Conservation (phyloP, 2,329 filamentous ascomycete species). For the Xylogone sp. region DNA sequence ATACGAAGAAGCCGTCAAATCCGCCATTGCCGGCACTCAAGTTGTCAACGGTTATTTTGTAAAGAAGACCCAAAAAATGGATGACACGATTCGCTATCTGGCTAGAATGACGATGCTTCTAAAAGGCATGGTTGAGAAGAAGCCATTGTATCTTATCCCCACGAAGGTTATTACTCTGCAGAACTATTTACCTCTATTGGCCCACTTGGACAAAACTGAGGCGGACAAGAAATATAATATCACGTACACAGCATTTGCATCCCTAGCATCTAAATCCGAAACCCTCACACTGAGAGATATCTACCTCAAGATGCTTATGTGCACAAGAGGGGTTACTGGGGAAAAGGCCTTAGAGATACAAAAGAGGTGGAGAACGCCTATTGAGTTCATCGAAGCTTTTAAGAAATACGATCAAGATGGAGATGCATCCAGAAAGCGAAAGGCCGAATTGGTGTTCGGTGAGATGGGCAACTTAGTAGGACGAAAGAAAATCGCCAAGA, state of each 20-base stretch:
- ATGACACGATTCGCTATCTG: conserved; percentile 75
- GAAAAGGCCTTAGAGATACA: conserved; percentile 80
- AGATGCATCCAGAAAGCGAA: conserved; percentile 46
- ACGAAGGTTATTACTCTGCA: conserved; percentile 57
- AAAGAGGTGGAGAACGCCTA: conserved; percentile 71
- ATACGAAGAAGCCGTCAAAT: conserved; percentile 65
- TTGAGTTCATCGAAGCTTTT: conserved; percentile 67
- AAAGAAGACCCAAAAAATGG: conserved; percentile 70
- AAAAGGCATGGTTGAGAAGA: conserved; percentile 58
- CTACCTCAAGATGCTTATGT: conserved; percentile 85
- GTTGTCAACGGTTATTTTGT: conserved; percentile 77
- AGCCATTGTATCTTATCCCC: conserved; percentile 60
- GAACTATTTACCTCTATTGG: conserved; percentile 63
- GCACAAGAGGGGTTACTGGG: conserved; percentile 67
- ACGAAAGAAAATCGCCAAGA: conserved; percentile 63
- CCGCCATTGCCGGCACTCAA: conserved; percentile 72
- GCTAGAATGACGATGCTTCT: conserved; percentile 67
- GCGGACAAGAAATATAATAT: conserved; percentile 53
- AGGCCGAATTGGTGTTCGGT: conserved; percentile 55
- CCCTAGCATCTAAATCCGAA: conserved; percentile 71
- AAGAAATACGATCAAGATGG: conserved; percentile 36
- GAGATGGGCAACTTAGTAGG: conserved; percentile 57
- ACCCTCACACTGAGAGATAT: conserved; percentile 70
- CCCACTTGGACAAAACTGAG: conserved; percentile 52
- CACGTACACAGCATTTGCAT: conserved; percentile 68